Evolutionary conservation across 2,329 filamentous ascomycete species (phyloP), one percentile per base, ranked within the genome.

Genomic region (Xylaria sp.): DNA sequence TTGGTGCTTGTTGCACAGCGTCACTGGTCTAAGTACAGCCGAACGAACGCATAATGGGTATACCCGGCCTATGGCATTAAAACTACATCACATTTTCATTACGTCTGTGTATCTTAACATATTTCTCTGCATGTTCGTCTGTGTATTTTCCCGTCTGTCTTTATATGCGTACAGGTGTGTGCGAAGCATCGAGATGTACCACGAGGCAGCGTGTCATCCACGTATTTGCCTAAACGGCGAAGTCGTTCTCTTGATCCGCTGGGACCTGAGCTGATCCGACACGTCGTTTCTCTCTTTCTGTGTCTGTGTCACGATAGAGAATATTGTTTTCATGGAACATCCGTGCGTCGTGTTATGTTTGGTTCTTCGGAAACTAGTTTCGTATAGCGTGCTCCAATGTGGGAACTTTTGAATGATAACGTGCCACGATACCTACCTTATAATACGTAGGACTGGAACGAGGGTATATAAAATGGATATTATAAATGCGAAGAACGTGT

Each of bases 191-290:
- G 15, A 45, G 30, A 18, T 28, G 55, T 9, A 28, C 52, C 59
- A 66, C 63, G 63, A 66, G 61, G 34, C 34, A 62, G 28, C 20
- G 52, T 68, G 28, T n/a, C 66, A 68, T 60, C 45, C 32, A 43
- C 39, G 30, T 48, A 68, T 68, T 68, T 68, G 66, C 66, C 66
- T 68, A 68, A 68, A 66, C 53, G 66, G 66, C 58, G 52, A 62
- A 15, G 28, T 43, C 45, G 13, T 52, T 48, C 13, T 60, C 63
- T 43, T 36, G 52, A 50, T 62, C 63, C 66, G 63, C 7, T 30
- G 46, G 25, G 25, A 52, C 23, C 53, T 41, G 36, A 28, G 15
- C 48, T 23, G 18, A 55, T 59, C 36, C 41, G 36, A 46, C 25
- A 13, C 18, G n/a, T 39, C 2, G 20, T 9, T 25, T 48, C n/a